A percentile compares a stretch with the other conserved stretches of the same genome.
Conservation (phyloP, 768 basidiomycete genomes). For the Tylopilus felleus region DNA sequence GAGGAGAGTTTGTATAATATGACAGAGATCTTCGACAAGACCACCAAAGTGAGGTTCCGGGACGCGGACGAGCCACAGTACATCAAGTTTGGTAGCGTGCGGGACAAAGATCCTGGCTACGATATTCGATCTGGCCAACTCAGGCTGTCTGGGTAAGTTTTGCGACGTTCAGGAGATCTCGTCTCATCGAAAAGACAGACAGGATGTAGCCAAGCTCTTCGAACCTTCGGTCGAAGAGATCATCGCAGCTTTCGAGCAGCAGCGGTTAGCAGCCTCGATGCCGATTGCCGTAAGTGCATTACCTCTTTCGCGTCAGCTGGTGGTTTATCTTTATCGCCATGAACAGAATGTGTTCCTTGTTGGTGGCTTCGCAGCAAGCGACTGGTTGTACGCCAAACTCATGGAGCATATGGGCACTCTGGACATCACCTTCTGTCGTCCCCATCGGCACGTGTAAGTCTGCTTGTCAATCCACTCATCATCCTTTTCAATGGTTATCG, state of each 20-base stretch:
- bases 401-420: constrained; percentile 9
- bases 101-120: constrained; percentile 33
- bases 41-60: constrained; percentile 39
- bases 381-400: constrained; percentile 10
- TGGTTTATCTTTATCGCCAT: background rate
- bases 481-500: background rate
- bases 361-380: constrained; percentile 14
- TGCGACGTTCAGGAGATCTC: constrained; percentile 28
- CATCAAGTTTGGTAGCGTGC: constrained; percentile 35
- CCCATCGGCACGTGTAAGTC: constrained; percentile 14
- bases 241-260: constrained; percentile 12
- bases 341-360: constrained; percentile 11
- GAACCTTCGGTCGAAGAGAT: constrained; percentile 14
- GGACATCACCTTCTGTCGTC: constrained; percentile 10
- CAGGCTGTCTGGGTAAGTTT: constrained; percentile 33
- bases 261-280: constrained; percentile 5
- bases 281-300: constrained; percentile 5
- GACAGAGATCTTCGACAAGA: constrained; percentile 33
- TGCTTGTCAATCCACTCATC: background rate
- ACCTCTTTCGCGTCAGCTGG: background rate
- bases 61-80: constrained; percentile 34
- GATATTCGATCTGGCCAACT: constrained; percentile 37
- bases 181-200: constrained; percentile 29
- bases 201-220: constrained; percentile 11
- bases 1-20: constrained; percentile 31